Conservation (phyloP, 176 grass and related monocot species). For the Tillandsia fasciculata region DNA sequence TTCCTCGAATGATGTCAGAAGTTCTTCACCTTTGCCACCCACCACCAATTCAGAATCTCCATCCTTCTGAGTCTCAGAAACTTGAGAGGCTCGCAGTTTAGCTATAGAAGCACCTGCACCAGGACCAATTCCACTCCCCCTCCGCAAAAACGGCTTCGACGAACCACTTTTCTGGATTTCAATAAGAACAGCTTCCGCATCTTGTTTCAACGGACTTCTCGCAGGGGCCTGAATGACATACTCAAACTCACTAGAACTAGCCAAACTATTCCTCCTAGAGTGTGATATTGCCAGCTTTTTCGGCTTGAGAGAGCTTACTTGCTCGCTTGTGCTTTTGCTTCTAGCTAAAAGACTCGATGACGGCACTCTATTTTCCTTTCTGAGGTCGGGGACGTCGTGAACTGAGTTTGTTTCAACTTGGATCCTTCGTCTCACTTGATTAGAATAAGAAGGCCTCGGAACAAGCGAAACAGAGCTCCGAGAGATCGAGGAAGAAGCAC, state of each 20-base stretch:
- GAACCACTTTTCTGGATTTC: constrained; percentile 12
- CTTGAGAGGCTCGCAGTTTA: constrained; percentile 10
- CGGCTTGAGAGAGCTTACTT: not conserved
- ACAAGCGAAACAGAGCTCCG: not conserved
- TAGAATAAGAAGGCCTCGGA: not conserved
- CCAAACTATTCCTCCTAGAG: not conserved
- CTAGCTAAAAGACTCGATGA: not conserved
- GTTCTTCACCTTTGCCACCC: not conserved
- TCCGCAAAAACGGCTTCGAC: constrained; percentile 36
- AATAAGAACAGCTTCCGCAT: not conserved
- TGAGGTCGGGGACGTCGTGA: not conserved
- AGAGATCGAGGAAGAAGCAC: not conserved
- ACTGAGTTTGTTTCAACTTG: not conserved
- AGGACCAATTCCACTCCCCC: constrained; percentile 29
- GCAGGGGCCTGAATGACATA: constrained; percentile 13
- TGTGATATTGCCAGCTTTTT: not conserved
- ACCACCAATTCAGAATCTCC: constrained; percentile 21
- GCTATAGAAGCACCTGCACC: constrained; percentile 9
- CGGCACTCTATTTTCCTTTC: constrained; percentile 17
- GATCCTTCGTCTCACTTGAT: not conserved
- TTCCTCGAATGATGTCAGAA: not conserved
- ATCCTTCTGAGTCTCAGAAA: constrained; percentile 25
- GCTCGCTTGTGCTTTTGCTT: constrained; percentile 9
- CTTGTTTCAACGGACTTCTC: not conserved
- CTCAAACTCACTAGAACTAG: constrained; percentile 5